Base-by-base conservation (phyloP, 495 filamentous ascomycete genomes). In the Aspergillus mulundensis region DNA sequence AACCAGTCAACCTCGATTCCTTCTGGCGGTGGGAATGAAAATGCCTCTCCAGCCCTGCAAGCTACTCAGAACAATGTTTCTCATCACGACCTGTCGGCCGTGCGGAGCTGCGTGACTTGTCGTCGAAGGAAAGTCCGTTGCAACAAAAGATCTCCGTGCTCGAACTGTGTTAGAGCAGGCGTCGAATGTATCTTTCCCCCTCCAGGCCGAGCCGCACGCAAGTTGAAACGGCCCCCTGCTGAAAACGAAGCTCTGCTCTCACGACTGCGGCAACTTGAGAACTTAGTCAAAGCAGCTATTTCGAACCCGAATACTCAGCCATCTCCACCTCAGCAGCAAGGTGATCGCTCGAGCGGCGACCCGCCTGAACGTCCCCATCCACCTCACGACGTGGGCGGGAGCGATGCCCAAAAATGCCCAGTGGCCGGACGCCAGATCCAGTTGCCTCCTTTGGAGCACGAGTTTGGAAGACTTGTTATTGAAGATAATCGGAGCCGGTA, bases 131-230 rank as follows among this genome's bases (percentile, higher is more conserved):
- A 96, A 67, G 90, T 94, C 5, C 86, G 86, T 53, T 96, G 91
- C 70, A 89, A 97, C 74, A 95, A 95, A 69, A 76, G 82, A 41
- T 73, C 78, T 62, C 90, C 91, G 5, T 96, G 91, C 71, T 85
- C 84, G 49, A 95, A 96, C 64, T 96, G 91, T 69, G 79, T 80
- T 46, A 86, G 85, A 62, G 86, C 86, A 10, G 84, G 85, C 24
- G 87, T 87, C 54, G 84, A 90, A 65, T 96, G 91, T 69, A 72
- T 91, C 24, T 96, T 91, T 66, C 91, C 91, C 1, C 83, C 86
- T 1, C 90, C 90, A 0, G 90, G 89, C 15, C 78, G 91, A 50
- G 90, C 91, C 12, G 89, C 89, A 11, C 79, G 89, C 47, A 81
- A 85, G 61, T 76, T 84, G 47, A 79, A 87, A 60, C 75, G 78